Evolutionary conservation across 352 stramenopile species (phyloP).

Genomic region (Globisporangium paddicum): DNA sequence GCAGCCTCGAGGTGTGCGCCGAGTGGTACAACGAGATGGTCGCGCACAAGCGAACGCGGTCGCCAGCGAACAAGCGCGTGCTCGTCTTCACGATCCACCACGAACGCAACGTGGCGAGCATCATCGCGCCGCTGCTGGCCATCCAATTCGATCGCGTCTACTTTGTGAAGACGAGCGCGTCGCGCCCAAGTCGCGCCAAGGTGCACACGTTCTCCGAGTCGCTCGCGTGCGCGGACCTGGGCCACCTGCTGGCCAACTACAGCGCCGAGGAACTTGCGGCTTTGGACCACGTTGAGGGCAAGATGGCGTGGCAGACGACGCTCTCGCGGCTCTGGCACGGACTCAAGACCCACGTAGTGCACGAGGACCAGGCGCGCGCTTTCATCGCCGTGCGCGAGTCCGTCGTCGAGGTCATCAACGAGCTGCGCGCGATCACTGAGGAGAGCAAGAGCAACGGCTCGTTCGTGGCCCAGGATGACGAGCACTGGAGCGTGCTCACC

Average conservation of each 20-base stretch:
- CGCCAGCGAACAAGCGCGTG: constrained; percentile 25
- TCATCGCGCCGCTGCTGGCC: constrained; percentile 56
- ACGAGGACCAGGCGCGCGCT: constrained; percentile 23
- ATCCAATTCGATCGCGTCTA: constrained; percentile 71
- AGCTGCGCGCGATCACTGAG: constrained; percentile 33
- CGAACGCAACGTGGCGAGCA: constrained; percentile 68
- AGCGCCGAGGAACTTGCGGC: constrained; percentile 32
- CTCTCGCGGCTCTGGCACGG: constrained; percentile 47
- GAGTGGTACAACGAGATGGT: constrained; percentile 55
- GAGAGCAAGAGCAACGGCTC: constrained; percentile 6
- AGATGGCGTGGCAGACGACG: constrained; percentile 56
- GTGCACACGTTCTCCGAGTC: constrained; percentile 65
- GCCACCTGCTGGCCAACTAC: constrained; percentile 37
- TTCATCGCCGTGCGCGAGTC: constrained; percentile 42
- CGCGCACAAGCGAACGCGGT: constrained; percentile 1
- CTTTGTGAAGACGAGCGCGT: constrained; percentile 66
- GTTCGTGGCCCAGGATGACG: constrained; percentile 15
- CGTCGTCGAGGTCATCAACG: constrained; percentile 54
- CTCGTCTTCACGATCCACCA: constrained; percentile 84
- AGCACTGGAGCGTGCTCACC: constrained; percentile 59
- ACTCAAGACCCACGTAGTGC: constrained; percentile 33
- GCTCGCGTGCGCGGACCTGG: constrained; percentile 29
- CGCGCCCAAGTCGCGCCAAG: constrained; percentile 59
- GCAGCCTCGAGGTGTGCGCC: constrained; percentile 67
- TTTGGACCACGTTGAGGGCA: constrained; percentile 36